phyloP scores from a whole-genome alignment of 306 rosid species.

The Lablab purpureus region DNA sequence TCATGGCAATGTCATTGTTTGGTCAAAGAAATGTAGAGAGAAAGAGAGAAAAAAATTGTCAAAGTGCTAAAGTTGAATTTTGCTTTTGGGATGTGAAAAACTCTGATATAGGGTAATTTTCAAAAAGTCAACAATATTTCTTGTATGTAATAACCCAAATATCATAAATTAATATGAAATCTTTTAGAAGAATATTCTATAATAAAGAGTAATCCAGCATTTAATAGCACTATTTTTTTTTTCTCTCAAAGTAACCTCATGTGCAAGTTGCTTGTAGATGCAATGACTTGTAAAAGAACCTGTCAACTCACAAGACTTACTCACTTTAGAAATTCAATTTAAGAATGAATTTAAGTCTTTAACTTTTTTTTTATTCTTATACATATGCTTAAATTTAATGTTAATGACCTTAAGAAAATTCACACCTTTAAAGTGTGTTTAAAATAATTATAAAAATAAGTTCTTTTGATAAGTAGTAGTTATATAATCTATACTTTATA shows the following conservation, averaged over 20 bases:
- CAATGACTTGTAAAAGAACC: slow-evolving; percentile 24
- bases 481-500: too few relatives aligned
- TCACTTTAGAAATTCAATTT: background rate
- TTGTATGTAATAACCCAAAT: slow-evolving; percentile 26
- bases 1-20: background rate
- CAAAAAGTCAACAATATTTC: slow-evolving; percentile 43
- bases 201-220: slow-evolving; percentile 32
- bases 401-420: background rate
- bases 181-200: slow-evolving; percentile 41
- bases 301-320: background rate
- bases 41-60: too few relatives aligned
- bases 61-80: slow-evolving; percentile 3
- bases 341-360: background rate
- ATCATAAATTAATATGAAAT: slow-evolving; percentile 2
- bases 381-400: background rate
- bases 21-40: slow-evolving; percentile 25
- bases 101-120: background rate
- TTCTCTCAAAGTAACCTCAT: slow-evolving; percentile 31
- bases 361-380: background rate
- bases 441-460: too few relatives aligned
- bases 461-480: too few relatives aligned
- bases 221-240: slow-evolving; percentile 35
- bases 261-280: slow-evolving; percentile 32
- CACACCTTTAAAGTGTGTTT: too few relatives aligned
- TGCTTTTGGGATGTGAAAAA: background rate